Evolutionary conservation across 306 rosid genomes (phyloP).

Genomic region (Cucumis cinereus): DNA sequence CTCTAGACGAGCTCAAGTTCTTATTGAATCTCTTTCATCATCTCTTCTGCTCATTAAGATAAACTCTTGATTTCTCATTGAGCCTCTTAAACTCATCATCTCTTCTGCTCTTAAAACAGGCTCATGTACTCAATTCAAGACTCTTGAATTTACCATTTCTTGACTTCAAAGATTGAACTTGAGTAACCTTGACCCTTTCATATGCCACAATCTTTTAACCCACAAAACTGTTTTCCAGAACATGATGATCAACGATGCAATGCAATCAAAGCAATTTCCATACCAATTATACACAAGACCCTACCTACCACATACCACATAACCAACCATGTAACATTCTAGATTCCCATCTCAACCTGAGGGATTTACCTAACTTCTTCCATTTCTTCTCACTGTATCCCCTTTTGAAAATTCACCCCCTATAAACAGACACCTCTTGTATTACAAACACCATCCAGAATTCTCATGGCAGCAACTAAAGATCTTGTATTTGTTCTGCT

Average conservation of each 20-base stretch:
- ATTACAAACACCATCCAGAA: not conserved
- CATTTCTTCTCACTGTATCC: not conserved
- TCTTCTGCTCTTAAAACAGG: not conserved
- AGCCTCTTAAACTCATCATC: not conserved
- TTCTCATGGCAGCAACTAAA: slow-evolving; percentile 4
- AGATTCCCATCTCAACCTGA: not conserved
- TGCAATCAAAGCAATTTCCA: not conserved
- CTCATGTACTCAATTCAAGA: not conserved
- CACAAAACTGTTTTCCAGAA: not conserved
- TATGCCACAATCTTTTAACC: not conserved
- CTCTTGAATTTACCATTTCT: not conserved
- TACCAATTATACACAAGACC: not conserved
- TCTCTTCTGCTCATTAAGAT: not conserved
- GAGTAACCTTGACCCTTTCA: not conserved
- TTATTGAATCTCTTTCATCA: not conserved
- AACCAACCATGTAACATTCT: not conserved
- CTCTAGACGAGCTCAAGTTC: not conserved
- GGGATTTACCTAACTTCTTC: not conserved
- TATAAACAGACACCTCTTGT: not conserved
- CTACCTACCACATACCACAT: not conserved
- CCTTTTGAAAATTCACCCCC: not conserved
- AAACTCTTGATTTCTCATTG: not conserved
- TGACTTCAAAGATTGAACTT: not conserved
- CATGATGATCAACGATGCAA: not conserved
- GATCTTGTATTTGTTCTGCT: slow-evolving; percentile 6